Evolutionary conservation across 345 rosid species (phyloP).

Genomic region (Eucalyptus regnans): DNA sequence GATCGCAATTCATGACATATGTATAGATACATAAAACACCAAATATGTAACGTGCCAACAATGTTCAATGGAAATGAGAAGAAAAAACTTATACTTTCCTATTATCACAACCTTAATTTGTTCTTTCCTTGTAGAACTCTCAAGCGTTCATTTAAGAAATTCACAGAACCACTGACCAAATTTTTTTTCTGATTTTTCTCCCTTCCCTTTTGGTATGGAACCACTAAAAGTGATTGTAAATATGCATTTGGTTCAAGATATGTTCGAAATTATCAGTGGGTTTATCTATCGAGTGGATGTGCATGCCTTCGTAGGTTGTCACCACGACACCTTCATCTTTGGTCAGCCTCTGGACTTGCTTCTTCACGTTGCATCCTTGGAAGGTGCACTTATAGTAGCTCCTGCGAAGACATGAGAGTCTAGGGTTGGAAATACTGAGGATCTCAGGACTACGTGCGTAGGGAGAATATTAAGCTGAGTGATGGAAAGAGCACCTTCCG

Average conservation of each 20-base stretch:
- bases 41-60: background rate
- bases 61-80: background rate
- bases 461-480: background rate
- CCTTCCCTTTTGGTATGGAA: background rate
- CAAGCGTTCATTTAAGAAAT: background rate
- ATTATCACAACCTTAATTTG: background rate
- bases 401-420: slow-evolving; percentile 1
- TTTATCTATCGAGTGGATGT: slow-evolving; percentile 15
- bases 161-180: background rate
- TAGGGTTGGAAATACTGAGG: background rate
- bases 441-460: background rate
- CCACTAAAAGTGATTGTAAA: slow-evolving; percentile 11
- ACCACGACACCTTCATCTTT: slow-evolving; percentile 21
- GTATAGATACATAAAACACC: background rate
- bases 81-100: background rate
- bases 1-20: background rate
- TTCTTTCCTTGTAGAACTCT: background rate
- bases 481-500: background rate
- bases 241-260: slow-evolving; percentile 26
- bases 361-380: slow-evolving; percentile 27
- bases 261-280: slow-evolving; percentile 24
- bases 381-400: slow-evolving; percentile 27
- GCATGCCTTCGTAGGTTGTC: slow-evolving; percentile 25
- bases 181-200: background rate
- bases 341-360: slow-evolving; percentile 26